Base-by-base conservation (phyloP, 257 asterid genomes). In the Solanum sparsipilum region DNA sequence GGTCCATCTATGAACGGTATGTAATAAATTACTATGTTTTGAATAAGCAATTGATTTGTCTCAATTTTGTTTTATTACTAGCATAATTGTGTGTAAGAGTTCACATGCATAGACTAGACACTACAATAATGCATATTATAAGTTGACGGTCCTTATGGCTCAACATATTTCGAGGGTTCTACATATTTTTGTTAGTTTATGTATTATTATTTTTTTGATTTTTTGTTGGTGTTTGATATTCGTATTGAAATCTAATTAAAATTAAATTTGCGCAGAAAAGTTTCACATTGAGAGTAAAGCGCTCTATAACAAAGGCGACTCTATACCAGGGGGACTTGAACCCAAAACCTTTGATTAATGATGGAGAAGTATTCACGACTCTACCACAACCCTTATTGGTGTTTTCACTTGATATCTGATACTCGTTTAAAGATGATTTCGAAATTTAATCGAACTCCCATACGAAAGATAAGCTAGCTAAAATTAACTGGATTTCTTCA, bases 381-480 rank as follows among this genome's bases (percentile, higher is more conserved):
- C 1, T 16, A 52, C 4, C 4, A 52, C 9, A 52, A 52, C 0
- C 63, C 9, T 16, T 52, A 2, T 52, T 16, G 1, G 0, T 52
- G 1, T 52, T 16, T 52, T 52, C 23, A 16, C 9, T 52, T 52
- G 63, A 52, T 16, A 52, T 52, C 0, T 52, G 1, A 52, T 52
- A 52, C 63, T 52, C 23, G 3, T 18, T 52, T 16, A 52, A 52
- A 52, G 60, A 52, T 4, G 60, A 52, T 15, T 52, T 52, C 0
- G 0, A 0, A 52, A 52, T 52, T 16, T 16, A 52, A 52, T 52
- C 3, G 60, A 48, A 48, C 60, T 48, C 60, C 18, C 23, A 6
- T 52, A 16, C 9, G 7, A 52, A 52, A 52, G 23, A 2, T 15
- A 52, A 16, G 23, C 60, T 52, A 5, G 23, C 60, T 16, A 2